A percentile compares a stretch with the other conserved stretches of the same genome.
phyloP scores from a whole-genome alignment of 2,329 filamentous ascomycete genomes.

The Lachnellula occidentalis region DNA sequence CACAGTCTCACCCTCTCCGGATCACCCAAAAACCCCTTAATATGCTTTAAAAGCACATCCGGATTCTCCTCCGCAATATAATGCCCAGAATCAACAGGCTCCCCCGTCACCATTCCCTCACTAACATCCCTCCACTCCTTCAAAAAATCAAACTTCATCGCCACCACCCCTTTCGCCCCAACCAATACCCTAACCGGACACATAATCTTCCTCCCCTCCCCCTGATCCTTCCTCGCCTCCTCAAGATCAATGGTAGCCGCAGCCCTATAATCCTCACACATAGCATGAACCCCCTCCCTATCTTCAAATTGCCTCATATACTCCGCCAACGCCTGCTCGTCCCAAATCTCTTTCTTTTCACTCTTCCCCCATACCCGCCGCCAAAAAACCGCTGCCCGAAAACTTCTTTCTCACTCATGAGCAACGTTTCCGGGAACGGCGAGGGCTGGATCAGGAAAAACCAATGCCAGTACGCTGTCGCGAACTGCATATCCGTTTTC shows the following conservation, averaged over 20 bases:
- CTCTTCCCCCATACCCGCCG: constrained; percentile 27
- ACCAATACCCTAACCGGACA: constrained; percentile 46
- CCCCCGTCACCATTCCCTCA: constrained; percentile 35
- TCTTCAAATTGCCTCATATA: constrained; percentile 30
- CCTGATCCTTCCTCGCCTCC: constrained; percentile 41
- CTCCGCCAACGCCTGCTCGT: constrained; percentile 7
- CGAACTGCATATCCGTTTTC: constrained; percentile 38
- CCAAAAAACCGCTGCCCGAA: constrained; percentile 36
- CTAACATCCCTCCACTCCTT: constrained; percentile 46
- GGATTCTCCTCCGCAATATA: constrained; percentile 49
- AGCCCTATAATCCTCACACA: constrained; percentile 53
- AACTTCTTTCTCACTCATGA: constrained; percentile 33
- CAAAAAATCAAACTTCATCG: constrained; percentile 43
- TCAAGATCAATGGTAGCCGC: constrained; percentile 47
- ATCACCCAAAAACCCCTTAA: constrained; percentile 38
- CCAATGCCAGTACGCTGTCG: constrained; percentile 52
- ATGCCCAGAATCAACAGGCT: constrained; percentile 42
- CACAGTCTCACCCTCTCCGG: not conserved
- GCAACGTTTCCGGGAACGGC: constrained; percentile 46
- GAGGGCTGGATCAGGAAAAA: constrained; percentile 50
- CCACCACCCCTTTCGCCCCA: constrained; percentile 44
- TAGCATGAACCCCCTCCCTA: constrained; percentile 38
- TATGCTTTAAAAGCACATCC: constrained; percentile 38
- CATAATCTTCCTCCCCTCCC: constrained; percentile 38
- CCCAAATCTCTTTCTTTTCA: constrained; percentile 31